Percentiles rank a stretch among this genome's conserved stretches.
Evolutionary conservation across 495 filamentous ascomycete genomes (phyloP).

Genomic region (Trichoderma virens): DNA sequence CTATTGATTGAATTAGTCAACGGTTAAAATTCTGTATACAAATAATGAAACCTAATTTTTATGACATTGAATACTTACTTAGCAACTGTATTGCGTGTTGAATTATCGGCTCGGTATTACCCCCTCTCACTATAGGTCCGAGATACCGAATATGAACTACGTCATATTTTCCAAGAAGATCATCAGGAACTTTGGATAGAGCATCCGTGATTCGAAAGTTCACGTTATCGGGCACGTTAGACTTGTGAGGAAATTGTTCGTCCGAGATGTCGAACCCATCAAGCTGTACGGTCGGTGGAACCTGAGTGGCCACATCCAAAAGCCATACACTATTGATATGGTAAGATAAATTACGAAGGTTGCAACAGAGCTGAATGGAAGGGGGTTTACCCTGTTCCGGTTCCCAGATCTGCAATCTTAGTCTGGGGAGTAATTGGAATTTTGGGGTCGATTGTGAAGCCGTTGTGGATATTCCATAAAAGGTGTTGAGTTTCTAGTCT

Average conservation of each 20-base stretch:
- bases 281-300: not conserved
- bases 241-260: not conserved
- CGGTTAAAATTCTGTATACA: not conserved
- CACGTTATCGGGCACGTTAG: not conserved
- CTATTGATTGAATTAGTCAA: not conserved
- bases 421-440: not conserved
- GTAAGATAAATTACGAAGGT: not conserved
- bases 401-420: not conserved
- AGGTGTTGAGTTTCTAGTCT: conserved; percentile 1
- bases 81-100: not conserved
- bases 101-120: not conserved
- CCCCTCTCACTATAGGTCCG: not conserved
- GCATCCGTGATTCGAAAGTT: not conserved
- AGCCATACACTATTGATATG: not conserved
- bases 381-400: not conserved
- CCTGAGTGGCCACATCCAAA: not conserved
- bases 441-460: not conserved
- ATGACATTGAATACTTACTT: not conserved
- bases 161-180: not conserved
- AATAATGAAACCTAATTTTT: not conserved
- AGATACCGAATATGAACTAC: not conserved
- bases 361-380: no score
- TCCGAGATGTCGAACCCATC: conserved; percentile 1
- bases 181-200: not conserved
- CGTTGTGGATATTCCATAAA: not conserved